Evolutionary conservation across 2,329 filamentous ascomycete species (phyloP).

Genomic region (Clarireedia paspali): DNA sequence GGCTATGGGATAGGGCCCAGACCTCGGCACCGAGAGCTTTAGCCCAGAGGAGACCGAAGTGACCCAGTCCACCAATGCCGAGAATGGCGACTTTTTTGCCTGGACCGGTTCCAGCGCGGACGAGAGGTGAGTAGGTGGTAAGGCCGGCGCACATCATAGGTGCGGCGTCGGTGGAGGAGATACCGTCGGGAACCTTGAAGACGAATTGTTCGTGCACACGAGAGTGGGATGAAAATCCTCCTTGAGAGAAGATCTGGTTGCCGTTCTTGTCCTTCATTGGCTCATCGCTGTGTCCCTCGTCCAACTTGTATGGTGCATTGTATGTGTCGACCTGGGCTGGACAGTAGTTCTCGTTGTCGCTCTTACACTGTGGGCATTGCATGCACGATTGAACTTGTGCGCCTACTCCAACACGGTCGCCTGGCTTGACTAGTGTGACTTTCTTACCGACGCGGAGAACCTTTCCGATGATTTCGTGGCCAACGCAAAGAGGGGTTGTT

Average conservation of each 20-base stretch:
- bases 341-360: constrained; percentile 24
- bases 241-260: constrained; percentile 35
- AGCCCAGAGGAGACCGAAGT: constrained; percentile 65
- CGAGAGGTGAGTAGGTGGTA: constrained; percentile 64
- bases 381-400: constrained; percentile 43
- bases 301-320: constrained; percentile 21
- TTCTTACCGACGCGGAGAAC: constrained; percentile 48
- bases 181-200: constrained; percentile 46
- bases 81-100: constrained; percentile 66
- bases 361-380: constrained; percentile 42
- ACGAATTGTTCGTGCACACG: constrained; percentile 51
- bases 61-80: constrained; percentile 58
- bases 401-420: constrained; percentile 45
- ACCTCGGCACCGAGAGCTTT: constrained; percentile 61
- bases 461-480: constrained; percentile 43
- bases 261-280: constrained; percentile 8
- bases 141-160: constrained; percentile 74
- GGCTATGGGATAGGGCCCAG: constrained; percentile 55
- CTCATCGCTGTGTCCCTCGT: constrained; percentile 6
- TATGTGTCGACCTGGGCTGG: constrained; percentile 20
- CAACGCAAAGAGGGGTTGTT: constrained; percentile 28
- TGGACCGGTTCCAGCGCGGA: constrained; percentile 57
- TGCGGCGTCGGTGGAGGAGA: constrained; percentile 44
- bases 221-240: constrained; percentile 43
- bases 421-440: constrained; percentile 46